Base-by-base conservation (phyloP, 225 moss, liverwort and hornwort genomes). In the Rhytidiadelphus loreus region DNA sequence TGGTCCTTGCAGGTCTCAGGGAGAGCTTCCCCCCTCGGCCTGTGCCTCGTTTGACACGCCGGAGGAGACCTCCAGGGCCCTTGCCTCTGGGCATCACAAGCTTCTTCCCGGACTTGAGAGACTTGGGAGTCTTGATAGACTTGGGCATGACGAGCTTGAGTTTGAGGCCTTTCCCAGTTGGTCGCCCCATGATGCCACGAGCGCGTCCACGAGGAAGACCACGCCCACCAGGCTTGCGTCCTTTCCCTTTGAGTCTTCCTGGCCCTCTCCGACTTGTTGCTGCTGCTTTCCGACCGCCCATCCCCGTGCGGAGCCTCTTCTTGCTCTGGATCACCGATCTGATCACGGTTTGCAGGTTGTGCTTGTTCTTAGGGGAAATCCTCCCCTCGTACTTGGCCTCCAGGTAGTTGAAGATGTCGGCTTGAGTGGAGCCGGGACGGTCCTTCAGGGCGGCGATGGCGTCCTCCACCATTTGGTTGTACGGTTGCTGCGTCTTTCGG, bases 401-500 rank as follows among this genome's bases (percentile, higher is more conserved):
- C 83, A 94, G 87, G 88, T 90, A 92, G 46, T 87, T 84, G 86
- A 93, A 88, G 63, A 93, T 90, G 76, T 93, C 94, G 33, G 85
- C 26, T n/a, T 93, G 89, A 18, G 91, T 90, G 30, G 93, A 92
- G 86, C 94, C 91, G 12, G 93, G 94, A 64, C 91, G 92, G 50
- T 93, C 94, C 83, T 93, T 93, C 39, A 93, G 81, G 6, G 91
- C 91, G 13, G 87, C 64, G 63, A 93, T 90, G 72, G 92, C 92
- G 57, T 94, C 94, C 88, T 91, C 93, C 57, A 93, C 92, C 88
- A 94, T 91, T 64, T 92, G 89, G 37, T 91, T 92, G 81, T 92
- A 91, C 12, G 91, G 90, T 44, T 90, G 92, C 32, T 87, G 90
- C 71, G 30, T 84, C 63, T 88, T 86, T 33, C 72, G 50, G 57